Evolutionary conservation across 306 rosid genomes (phyloP).

Genomic region (Begonia masoniana): DNA sequence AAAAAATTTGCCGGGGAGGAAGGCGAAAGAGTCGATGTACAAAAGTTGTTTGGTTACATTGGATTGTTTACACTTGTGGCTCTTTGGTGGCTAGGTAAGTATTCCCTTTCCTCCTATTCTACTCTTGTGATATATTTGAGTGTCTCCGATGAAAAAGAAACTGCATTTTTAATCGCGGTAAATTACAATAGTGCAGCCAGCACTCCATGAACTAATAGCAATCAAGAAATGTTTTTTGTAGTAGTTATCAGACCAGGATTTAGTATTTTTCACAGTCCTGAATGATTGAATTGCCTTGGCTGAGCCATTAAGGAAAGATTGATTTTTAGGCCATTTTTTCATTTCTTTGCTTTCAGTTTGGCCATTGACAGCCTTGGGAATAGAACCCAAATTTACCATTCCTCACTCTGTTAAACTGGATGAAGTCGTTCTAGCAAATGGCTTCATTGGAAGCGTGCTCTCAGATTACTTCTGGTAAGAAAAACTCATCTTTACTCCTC

Average conservation of each 20-base stretch:
- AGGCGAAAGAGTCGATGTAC: constrained; percentile 83
- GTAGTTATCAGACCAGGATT: too few species aligned
- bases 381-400: constrained; percentile 81
- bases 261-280: too few species aligned
- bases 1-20: constrained; percentile 80
- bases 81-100: constrained; percentile 94
- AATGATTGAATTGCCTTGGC: too few species aligned
- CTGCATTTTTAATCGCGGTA: too few species aligned
- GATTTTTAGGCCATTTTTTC: neutral
- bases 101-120: neutral
- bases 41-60: constrained; percentile 94
- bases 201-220: too few species aligned
- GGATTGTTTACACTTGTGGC: constrained; percentile 78
- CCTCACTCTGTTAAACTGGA: constrained; percentile 71
- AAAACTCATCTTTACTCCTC: neutral
- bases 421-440: constrained; percentile 90
- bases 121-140: too few species aligned
- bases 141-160: too few species aligned
- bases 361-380: constrained; percentile 90
- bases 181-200: too few species aligned
- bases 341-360: constrained; percentile 40
- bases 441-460: constrained; percentile 88
- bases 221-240: too few species aligned
- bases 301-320: too few species aligned
- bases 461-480: constrained; percentile 89